Conservation (phyloP, 2,329 filamentous ascomycete genomes). For the Drechslerella coelobrocha region DNA sequence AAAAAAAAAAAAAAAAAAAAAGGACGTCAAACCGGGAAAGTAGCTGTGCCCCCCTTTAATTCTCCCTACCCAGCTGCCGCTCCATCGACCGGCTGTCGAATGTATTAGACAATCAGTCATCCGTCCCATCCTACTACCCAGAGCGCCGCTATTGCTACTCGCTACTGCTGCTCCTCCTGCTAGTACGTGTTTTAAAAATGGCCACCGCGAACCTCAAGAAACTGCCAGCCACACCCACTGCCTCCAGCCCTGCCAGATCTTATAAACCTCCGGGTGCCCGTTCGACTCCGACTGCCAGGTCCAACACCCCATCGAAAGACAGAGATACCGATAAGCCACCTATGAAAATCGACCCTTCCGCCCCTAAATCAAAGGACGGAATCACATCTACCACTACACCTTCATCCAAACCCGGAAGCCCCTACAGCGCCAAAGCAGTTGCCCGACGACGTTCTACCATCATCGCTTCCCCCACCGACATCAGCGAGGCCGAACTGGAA, state of each 20-base stretch:
- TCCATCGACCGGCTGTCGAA: conserved; percentile 10
- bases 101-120: no score
- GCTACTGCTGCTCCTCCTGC: no score
- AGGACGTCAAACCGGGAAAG: conserved; percentile 13
- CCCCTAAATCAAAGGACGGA: conserved; percentile 46
- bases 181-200: conserved; percentile 36
- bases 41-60: conserved; percentile 3
- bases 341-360: conserved; percentile 9
- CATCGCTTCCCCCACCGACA: conserved; percentile 42
- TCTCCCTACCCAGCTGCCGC: background rate
- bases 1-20: no score
- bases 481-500: conserved; percentile 53
- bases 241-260: conserved; percentile 47
- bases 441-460: conserved; percentile 51
- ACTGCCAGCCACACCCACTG: conserved; percentile 45
- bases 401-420: conserved; percentile 47
- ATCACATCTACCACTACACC: conserved; percentile 39
- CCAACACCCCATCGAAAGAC: conserved; percentile 45
- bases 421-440: conserved; percentile 54
- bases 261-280: conserved; percentile 49
- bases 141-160: no score
- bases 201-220: conserved; percentile 51
- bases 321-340: conserved; percentile 38
- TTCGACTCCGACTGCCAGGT: conserved; percentile 24
- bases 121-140: conserved; percentile 2